Evolutionary conservation across 2,329 filamentous ascomycete genomes (phyloP).

Genomic region (Zymoseptoria crescenta): DNA sequence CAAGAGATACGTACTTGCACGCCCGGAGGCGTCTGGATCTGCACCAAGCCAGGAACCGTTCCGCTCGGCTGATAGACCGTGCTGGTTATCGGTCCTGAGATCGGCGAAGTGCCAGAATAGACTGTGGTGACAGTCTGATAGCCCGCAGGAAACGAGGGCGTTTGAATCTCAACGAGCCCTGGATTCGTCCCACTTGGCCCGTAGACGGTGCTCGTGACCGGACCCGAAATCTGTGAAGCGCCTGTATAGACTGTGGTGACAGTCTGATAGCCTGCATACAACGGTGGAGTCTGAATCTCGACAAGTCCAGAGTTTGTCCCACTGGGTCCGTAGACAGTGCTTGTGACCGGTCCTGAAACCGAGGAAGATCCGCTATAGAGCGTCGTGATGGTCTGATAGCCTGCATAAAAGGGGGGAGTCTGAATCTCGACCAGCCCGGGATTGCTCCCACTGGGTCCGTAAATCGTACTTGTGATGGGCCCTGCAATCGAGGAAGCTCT

Average conservation of each 20-base stretch:
- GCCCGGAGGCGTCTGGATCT: slow-evolving; percentile 5
- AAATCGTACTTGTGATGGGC: slow-evolving; percentile 1
- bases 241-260: slow-evolving; percentile 4
- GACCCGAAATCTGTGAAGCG: neutral
- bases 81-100: slow-evolving; percentile 6
- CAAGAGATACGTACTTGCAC: neutral
- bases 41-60: slow-evolving; percentile 5
- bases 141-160: neutral
- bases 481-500: neutral
- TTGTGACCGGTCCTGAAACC: slow-evolving; percentile 5
- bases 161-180: slow-evolving; percentile 8
- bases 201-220: slow-evolving; percentile 7
- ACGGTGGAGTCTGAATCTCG: slow-evolving; percentile 4
- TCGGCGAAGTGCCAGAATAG: slow-evolving; percentile 3
- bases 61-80: slow-evolving; percentile 6
- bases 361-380: slow-evolving; percentile 6
- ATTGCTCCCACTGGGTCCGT: slow-evolving; percentile 2
- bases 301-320: slow-evolving; percentile 7
- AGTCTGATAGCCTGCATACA: neutral
- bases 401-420: neutral
- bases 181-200: slow-evolving; percentile 3
- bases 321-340: slow-evolving; percentile 3
- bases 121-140: neutral
- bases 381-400: slow-evolving; percentile 1
- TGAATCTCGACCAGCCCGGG: slow-evolving; percentile 1